Conservation (phyloP, 768 basidiomycete genomes). For the Lyophyllum decastes region DNA sequence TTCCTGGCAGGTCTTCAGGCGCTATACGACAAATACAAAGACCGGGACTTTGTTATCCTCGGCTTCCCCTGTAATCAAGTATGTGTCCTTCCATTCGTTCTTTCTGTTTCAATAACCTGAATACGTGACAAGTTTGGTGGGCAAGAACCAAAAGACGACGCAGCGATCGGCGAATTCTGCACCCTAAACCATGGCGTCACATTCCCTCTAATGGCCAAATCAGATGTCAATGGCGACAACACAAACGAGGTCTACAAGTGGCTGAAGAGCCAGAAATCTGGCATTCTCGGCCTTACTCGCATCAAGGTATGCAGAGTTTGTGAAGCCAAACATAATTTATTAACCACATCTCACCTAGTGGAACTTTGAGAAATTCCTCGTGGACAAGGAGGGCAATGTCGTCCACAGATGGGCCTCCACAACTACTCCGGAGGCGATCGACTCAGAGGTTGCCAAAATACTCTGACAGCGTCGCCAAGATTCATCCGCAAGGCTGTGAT, state of each 20-base stretch:
- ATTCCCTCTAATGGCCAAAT: slow-evolving; percentile 91
- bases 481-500: not conserved
- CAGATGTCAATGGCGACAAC: slow-evolving; percentile 87
- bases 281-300: slow-evolving; percentile 65
- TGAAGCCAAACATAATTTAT: not conserved
- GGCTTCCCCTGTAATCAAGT: slow-evolving; percentile 94
- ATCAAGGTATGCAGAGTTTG: slow-evolving; percentile 61
- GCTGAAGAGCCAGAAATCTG: slow-evolving; percentile 80
- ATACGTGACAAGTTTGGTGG: slow-evolving; percentile 62
- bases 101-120: not conserved
- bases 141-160: slow-evolving; percentile 84
- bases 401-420: slow-evolving; percentile 78
- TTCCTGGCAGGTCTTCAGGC: slow-evolving; percentile 66
- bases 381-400: slow-evolving; percentile 77
- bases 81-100: slow-evolving; percentile 1
- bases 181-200: slow-evolving; percentile 83
- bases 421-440: slow-evolving; percentile 67
- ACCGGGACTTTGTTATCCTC: slow-evolving; percentile 72
- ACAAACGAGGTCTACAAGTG: slow-evolving; percentile 85
- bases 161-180: slow-evolving; percentile 75
- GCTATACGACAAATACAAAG: slow-evolving; percentile 81
- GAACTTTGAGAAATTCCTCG: slow-evolving; percentile 91
- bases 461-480: slow-evolving; percentile 30
- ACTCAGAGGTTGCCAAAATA: slow-evolving; percentile 63
- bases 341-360: slow-evolving; percentile 45